phyloP scores from a whole-genome alignment of 331 rosid species.

The Arachis monticola region DNA sequence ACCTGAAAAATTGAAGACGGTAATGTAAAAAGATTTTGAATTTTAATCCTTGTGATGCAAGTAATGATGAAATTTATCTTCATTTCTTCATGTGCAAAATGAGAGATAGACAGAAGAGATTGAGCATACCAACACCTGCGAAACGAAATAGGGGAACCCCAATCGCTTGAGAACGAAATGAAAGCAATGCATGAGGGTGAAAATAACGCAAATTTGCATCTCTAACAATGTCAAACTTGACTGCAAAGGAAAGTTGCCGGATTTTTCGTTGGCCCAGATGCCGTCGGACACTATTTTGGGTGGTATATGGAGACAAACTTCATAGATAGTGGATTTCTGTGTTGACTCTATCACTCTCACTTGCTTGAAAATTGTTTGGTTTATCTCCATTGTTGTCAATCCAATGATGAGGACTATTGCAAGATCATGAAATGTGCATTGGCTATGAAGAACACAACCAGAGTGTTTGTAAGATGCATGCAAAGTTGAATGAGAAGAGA shows the following conservation, averaged over 20 bases:
- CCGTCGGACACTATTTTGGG: constrained; percentile 30
- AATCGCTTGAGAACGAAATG: constrained; percentile 27
- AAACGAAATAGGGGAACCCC: constrained; percentile 40
- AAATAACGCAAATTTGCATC: constrained; percentile 34
- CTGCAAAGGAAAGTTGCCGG: neutral
- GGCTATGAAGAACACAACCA: neutral
- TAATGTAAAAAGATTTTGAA: neutral
- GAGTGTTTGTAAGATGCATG: neutral
- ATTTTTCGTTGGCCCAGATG: neutral
- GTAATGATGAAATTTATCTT: too few relatives aligned
- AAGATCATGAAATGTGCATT: neutral
- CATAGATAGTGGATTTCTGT: neutral
- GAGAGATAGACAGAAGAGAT: neutral
- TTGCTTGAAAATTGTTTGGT: neutral
- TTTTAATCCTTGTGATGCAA: too few relatives aligned
- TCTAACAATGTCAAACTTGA: constrained; percentile 24
- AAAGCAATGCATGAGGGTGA: constrained; percentile 20
- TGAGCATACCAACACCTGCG: constrained; percentile 30
- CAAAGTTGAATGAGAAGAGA: neutral
- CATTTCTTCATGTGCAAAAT: neutral
- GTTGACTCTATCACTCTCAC: neutral
- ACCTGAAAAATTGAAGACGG: constrained; percentile 27
- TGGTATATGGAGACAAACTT: constrained; percentile 17
- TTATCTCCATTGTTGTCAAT: neutral
- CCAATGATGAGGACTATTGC: neutral